Conservation (phyloP, 164 flowering plant genomes). For the Macadamia integrifolia region DNA sequence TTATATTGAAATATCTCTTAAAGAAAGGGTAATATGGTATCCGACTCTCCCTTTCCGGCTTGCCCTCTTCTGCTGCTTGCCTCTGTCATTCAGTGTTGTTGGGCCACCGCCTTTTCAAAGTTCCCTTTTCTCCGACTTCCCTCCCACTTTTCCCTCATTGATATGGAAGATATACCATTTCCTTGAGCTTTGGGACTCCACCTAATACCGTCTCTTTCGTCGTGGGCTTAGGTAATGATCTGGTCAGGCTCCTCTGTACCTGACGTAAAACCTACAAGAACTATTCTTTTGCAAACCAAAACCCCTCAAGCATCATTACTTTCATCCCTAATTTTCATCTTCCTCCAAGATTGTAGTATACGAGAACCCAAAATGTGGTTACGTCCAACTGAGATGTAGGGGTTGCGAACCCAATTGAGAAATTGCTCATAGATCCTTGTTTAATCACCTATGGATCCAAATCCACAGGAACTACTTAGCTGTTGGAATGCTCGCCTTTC, state of each 20-base stretch:
- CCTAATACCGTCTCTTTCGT: conserved; percentile 44
- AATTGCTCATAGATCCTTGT: conserved; percentile 43
- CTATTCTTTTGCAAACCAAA: conserved; percentile 23
- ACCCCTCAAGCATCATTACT: conserved; percentile 11
- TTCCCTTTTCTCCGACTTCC: conserved; percentile 18
- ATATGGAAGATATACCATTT: conserved; percentile 57
- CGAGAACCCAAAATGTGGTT: conserved; percentile 50
- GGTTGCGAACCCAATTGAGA: conserved; percentile 12
- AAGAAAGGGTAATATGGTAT: too few species aligned
- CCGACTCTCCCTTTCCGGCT: too few species aligned
- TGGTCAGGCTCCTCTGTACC: conserved; percentile 66
- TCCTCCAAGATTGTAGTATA: conserved; percentile 48
- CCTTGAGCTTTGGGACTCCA: conserved; percentile 57
- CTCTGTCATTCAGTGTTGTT: too few species aligned
- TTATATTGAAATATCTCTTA: too few species aligned
- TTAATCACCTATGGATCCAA: conserved; percentile 42
- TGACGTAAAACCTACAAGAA: conserved; percentile 35
- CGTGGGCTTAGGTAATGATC: conserved; percentile 51
- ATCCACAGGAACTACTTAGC: conserved; percentile 38
- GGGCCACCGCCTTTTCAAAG: conserved; percentile 27
- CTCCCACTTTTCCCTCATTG: conserved; percentile 31
- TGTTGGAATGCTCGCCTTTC: conserved; percentile 39
- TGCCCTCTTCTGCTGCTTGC: too few species aligned
- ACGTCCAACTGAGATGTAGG: conserved; percentile 26
- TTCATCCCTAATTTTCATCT: conserved; percentile 47